Conservation (phyloP, 2,329 filamentous ascomycete species). For the Apiospora kogelbergensis region DNA sequence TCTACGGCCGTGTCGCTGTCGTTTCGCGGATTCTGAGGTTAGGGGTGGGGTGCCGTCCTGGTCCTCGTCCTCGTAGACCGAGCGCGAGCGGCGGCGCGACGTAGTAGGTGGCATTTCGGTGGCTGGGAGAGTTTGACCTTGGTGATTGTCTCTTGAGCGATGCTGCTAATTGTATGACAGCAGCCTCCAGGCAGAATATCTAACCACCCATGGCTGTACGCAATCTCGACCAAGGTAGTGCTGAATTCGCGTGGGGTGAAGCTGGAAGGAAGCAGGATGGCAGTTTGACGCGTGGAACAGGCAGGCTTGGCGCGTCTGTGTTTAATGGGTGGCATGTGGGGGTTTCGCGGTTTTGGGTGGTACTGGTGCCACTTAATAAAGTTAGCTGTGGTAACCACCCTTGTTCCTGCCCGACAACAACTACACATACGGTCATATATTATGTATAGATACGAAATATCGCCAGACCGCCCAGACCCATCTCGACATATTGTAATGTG, state of each 20-base stretch:
- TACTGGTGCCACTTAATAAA: background rate
- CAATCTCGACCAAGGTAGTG: background rate
- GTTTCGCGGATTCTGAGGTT: slow-evolving; percentile 23
- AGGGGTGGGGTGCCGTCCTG: slow-evolving; percentile 32
- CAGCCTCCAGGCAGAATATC: background rate
- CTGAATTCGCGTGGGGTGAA: background rate
- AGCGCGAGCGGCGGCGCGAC: slow-evolving; percentile 44
- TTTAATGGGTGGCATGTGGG: slow-evolving; percentile 3
- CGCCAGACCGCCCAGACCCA: too few species aligned
- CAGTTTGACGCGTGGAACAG: background rate
- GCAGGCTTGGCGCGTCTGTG: background rate
- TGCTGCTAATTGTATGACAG: background rate
- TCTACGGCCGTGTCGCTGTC: slow-evolving; percentile 21
- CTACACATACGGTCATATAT: too few species aligned
- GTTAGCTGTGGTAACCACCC: background rate
- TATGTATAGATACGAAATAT: too few species aligned
- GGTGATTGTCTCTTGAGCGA: background rate
- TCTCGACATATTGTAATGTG: too few species aligned
- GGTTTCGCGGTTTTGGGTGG: background rate
- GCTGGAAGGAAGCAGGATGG: too few species aligned
- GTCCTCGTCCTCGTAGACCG: slow-evolving; percentile 37
- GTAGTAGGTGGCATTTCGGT: slow-evolving; percentile 28
- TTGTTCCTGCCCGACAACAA: too few species aligned
- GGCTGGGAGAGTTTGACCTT: background rate
- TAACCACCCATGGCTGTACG: background rate